These are phyloP conservation scores for Fragilariopsis cylindrus DNA, from an alignment of 108 stramenopile genomes.

Conservation along the genomic window DNA sequence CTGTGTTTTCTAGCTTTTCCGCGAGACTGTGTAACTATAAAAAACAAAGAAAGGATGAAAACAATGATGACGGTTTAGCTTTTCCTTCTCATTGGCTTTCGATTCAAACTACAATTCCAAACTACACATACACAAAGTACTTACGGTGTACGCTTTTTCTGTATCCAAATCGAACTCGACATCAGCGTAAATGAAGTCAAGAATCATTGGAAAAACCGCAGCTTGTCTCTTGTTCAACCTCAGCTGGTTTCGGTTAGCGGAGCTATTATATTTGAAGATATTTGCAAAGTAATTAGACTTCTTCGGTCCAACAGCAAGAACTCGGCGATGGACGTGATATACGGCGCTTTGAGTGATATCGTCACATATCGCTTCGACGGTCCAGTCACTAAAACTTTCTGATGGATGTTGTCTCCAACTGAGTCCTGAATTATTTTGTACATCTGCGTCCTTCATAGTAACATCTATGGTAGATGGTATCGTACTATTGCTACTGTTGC, in stretches of 20 bases:
- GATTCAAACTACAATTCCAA: no score
- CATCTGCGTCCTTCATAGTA: neutral
- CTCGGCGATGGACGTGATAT: conserved; percentile 52
- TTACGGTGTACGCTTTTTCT: conserved; percentile 15
- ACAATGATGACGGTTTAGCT: no score
- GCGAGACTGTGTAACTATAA: conserved; percentile 6
- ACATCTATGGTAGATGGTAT: conserved; percentile 9
- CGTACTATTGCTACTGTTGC: conserved; percentile 7
- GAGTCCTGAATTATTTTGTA: neutral
- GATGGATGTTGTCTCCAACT: conserved; percentile 42
- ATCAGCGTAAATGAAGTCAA: conserved; percentile 24
- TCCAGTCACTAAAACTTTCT: conserved; percentile 56
- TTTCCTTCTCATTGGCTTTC: no score
- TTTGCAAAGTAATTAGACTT: conserved; percentile 50
- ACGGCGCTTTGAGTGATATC: neutral
- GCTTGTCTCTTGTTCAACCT: conserved; percentile 4
- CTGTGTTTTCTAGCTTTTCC: neutral
- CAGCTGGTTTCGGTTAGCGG: conserved; percentile 5
- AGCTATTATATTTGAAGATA: neutral
- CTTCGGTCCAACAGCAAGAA: conserved; percentile 52
- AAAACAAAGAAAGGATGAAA: no score
- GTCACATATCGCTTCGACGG: conserved; percentile 29
- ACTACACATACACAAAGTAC: neutral
- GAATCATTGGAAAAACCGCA: conserved; percentile 15
- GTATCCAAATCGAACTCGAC: conserved; percentile 8